phyloP scores from a whole-genome alignment of 2,329 filamentous ascomycete species.

The Colletotrichum incanum region DNA sequence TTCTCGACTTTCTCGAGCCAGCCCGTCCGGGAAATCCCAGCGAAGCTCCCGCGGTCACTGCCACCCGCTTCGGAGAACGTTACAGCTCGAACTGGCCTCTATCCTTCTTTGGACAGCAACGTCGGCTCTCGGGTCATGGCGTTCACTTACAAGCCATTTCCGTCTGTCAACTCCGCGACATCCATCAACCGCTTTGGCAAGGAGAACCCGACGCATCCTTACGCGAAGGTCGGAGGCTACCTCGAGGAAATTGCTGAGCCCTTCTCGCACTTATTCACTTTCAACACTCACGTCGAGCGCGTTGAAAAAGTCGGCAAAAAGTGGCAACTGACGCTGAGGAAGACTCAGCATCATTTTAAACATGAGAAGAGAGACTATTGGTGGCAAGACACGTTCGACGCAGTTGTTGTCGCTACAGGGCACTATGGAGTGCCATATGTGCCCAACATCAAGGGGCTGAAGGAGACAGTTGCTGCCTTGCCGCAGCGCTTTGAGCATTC shows the following conservation, averaged over 20 bases:
- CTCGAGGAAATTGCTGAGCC: conserved; percentile 68
- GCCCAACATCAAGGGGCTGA: conserved; percentile 57
- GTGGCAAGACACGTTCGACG: conserved; percentile 59
- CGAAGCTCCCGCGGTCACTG: conserved; percentile 56
- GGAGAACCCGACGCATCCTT: conserved; percentile 69
- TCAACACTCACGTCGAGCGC: conserved; percentile 71
- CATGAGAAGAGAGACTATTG: conserved; percentile 56
- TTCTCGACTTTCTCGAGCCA: conserved; percentile 57
- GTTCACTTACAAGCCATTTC: conserved; percentile 67
- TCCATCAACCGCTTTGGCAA: conserved; percentile 56
- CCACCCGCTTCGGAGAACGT: conserved; percentile 53
- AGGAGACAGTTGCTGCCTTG: conserved; percentile 54
- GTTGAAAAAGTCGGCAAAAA: conserved; percentile 61
- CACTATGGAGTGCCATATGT: conserved; percentile 59
- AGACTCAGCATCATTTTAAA: conserved; percentile 57
- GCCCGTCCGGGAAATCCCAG: conserved; percentile 59
- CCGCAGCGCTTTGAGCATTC: conserved; percentile 58
- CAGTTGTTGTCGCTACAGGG: conserved; percentile 58
- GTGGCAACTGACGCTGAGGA: conserved; percentile 66
- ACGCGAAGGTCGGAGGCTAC: conserved; percentile 54
- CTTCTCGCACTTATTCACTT: conserved; percentile 61
- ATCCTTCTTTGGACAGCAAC: conserved; percentile 70
- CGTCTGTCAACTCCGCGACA: conserved; percentile 55
- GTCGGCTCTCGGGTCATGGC: conserved; percentile 69
- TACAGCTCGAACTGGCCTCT: conserved; percentile 52